Evolutionary conservation across 148 eudicot genomes (phyloP).

Genomic region (Diospyros kaki): DNA sequence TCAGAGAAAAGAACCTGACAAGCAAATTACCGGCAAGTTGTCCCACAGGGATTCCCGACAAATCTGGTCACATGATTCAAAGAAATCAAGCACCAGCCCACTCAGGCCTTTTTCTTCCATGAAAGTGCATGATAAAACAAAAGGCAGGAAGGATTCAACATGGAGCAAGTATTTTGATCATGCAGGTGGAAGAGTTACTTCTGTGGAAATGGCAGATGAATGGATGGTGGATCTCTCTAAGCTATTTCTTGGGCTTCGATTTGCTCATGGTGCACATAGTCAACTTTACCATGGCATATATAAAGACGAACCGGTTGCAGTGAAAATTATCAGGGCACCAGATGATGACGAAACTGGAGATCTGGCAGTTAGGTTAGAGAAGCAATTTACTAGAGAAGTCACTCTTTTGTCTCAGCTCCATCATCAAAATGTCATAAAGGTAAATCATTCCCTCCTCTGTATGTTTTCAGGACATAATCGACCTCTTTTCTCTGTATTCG

Average conservation of each 20-base stretch:
- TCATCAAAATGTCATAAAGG: constrained; percentile 87
- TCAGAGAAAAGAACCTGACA: constrained; percentile 45
- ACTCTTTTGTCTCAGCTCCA: constrained; percentile 63
- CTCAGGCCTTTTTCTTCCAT: constrained; percentile 42
- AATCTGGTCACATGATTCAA: constrained; percentile 11
- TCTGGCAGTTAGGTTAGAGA: constrained; percentile 58
- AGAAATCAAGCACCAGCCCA: constrained; percentile 45
- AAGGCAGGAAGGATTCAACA: constrained; percentile 46
- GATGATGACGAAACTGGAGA: constrained; percentile 76
- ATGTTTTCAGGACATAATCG: too few species aligned
- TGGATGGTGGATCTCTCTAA: constrained; percentile 70
- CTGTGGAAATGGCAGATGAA: constrained; percentile 71
- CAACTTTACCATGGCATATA: constrained; percentile 81
- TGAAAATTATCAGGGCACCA: constrained; percentile 68
- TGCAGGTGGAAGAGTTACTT: constrained; percentile 67
- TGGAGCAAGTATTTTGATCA: constrained; percentile 81
- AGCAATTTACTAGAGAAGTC: constrained; percentile 77
- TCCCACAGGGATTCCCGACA: constrained; percentile 30
- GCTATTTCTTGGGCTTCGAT: constrained; percentile 64
- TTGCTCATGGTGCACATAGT: constrained; percentile 87
- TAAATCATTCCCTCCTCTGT: constrained; percentile 14
- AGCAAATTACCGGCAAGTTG: constrained; percentile 29
- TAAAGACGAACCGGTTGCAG: constrained; percentile 74
- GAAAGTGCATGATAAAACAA: constrained; percentile 41
- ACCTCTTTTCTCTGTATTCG: too few species aligned